phyloP scores from a whole-genome alignment of 2,329 filamentous ascomycete genomes.

The Cladophialophora psammophila region DNA sequence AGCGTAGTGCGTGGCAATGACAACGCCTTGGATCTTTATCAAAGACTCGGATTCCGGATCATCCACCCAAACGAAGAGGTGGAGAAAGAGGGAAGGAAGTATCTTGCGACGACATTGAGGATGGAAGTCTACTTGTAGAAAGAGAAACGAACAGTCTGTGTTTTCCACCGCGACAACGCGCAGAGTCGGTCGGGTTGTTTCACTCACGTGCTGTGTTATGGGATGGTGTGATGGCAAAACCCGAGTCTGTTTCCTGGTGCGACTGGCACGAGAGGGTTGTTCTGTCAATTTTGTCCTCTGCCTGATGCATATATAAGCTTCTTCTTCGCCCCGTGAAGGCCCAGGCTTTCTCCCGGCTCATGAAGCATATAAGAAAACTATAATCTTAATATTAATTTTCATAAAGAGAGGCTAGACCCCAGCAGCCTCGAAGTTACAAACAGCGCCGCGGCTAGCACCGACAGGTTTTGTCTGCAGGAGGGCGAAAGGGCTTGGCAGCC shows the following conservation, averaged over 20 bases:
- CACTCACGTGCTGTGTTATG: neutral
- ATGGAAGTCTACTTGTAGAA: constrained; percentile 6
- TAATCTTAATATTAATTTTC: neutral
- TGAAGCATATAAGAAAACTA: neutral
- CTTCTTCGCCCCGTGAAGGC: neutral
- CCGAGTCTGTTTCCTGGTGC: constrained; percentile 3
- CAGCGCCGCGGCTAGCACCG: neutral
- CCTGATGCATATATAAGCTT: neutral
- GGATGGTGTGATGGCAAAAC: constrained; percentile 1
- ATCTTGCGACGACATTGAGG: constrained; percentile 21
- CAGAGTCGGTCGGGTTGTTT: neutral
- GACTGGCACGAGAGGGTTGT: neutral
- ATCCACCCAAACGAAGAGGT: constrained; percentile 23
- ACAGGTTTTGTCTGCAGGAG: constrained; percentile 13
- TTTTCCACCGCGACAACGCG: neutral
- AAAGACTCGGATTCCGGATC: constrained; percentile 33
- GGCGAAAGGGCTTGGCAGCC: neutral
- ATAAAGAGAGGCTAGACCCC: neutral
- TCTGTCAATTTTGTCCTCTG: neutral
- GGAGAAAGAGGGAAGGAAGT: constrained; percentile 32
- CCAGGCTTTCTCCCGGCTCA: neutral
- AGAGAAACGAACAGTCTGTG: neutral
- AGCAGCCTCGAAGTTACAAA: neutral
- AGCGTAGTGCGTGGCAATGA: constrained; percentile 34
- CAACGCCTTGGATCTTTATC: constrained; percentile 32